Evolutionary conservation across 2,329 filamentous ascomycete species (phyloP).

Genomic region (Botrytis byssoidea): DNA sequence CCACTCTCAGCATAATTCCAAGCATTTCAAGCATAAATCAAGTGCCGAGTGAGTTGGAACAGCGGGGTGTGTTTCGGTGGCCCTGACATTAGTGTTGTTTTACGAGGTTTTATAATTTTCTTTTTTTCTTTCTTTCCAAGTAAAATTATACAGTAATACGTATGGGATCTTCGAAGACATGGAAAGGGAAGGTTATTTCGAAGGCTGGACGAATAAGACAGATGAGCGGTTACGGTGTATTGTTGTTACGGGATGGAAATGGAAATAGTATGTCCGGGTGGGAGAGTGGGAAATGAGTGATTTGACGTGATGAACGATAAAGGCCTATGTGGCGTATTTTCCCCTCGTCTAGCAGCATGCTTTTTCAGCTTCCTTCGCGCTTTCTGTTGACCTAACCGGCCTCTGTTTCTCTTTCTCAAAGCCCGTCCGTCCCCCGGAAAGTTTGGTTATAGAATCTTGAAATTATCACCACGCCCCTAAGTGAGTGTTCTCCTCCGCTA

Average conservation of each 20-base stretch:
- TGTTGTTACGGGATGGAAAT: not conserved
- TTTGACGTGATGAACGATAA: not conserved
- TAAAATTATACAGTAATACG: not conserved
- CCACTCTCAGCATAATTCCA: not conserved
- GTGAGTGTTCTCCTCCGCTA: not conserved
- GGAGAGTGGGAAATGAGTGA: not conserved
- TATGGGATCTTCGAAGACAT: not conserved
- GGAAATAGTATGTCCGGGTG: not conserved
- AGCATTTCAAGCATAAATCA: not conserved
- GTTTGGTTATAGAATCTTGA: not conserved
- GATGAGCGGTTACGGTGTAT: not conserved
- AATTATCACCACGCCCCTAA: not conserved
- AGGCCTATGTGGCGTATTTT: not conserved
- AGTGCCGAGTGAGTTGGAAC: not conserved
- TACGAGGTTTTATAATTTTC: not conserved
- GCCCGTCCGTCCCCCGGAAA: not conserved
- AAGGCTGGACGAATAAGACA: not conserved
- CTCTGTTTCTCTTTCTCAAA: not conserved
- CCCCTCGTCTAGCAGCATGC: not conserved
- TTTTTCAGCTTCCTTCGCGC: not conserved
- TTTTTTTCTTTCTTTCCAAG: not conserved
- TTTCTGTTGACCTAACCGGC: not conserved
- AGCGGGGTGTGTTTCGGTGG: not conserved
- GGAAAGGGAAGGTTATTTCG: not conserved
- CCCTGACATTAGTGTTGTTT: constrained; percentile 12